Evolutionary conservation across 1,284 basidiomycete genomes (phyloP).

Genomic region (Apiotrichum domesticum): DNA sequence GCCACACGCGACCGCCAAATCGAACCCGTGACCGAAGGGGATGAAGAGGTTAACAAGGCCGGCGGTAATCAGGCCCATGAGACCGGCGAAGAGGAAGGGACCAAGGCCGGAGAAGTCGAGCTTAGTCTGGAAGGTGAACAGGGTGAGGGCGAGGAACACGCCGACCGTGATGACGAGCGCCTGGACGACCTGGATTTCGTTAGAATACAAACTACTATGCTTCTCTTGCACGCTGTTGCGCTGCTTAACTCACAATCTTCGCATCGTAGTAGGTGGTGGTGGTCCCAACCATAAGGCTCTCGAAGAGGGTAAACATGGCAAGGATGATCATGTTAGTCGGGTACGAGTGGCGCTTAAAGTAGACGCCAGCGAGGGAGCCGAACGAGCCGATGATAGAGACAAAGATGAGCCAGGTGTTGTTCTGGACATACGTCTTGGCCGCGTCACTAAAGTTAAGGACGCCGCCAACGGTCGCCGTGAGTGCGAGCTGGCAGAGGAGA

Average conservation of each 20-base stretch:
- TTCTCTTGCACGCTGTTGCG: too few species aligned
- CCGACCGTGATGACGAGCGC: slow-evolving; percentile 53
- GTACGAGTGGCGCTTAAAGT: slow-evolving; percentile 46
- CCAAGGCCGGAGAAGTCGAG: slow-evolving; percentile 45
- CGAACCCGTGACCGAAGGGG: slow-evolving; percentile 45
- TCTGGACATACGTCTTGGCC: slow-evolving; percentile 32
- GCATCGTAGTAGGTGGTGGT: slow-evolving; percentile 44
- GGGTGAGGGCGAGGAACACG: slow-evolving; percentile 52
- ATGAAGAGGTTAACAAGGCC: slow-evolving; percentile 44
- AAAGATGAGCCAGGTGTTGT: slow-evolving; percentile 42
- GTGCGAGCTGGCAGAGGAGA: slow-evolving; percentile 40
- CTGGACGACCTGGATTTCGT: slow-evolving; percentile 47
- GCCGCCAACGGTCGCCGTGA: slow-evolving; percentile 32
- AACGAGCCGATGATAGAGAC: slow-evolving; percentile 44
- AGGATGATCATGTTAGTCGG: slow-evolving; percentile 52
- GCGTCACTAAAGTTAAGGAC: slow-evolving; percentile 28
- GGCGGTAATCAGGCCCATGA: slow-evolving; percentile 42
- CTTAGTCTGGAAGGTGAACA: slow-evolving; percentile 52
- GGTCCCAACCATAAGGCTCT: slow-evolving; percentile 49
- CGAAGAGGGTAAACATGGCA: slow-evolving; percentile 50
- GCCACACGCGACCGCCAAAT: slow-evolving; percentile 41
- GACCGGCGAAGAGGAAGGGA: slow-evolving; percentile 42
- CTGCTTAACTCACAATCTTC: slow-evolving; percentile 31
- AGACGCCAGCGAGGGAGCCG: slow-evolving; percentile 37
- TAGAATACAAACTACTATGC: too few species aligned